Conservation (phyloP, 371 early-diverging fungal genomes). For the Syncephalastrum monosporum region DNA sequence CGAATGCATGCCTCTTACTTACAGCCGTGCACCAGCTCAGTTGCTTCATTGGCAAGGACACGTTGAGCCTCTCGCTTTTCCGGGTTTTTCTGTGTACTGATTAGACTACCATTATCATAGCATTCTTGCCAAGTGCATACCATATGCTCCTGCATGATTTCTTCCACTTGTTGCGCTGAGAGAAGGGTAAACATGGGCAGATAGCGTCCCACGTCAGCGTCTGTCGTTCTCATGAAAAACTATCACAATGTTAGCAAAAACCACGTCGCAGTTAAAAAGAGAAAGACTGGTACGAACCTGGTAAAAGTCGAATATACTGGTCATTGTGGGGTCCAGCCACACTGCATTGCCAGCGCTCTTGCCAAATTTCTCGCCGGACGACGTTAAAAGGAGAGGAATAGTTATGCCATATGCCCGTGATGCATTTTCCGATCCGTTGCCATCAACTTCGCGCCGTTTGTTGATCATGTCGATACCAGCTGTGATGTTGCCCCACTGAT, state of each 20-base stretch:
- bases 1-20: slow-evolving; percentile 13
- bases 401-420: slow-evolving; percentile 78
- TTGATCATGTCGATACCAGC: slow-evolving; percentile 92
- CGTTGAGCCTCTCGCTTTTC: slow-evolving; percentile 75
- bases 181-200: slow-evolving; percentile 84
- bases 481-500: slow-evolving; percentile 97
- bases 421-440: slow-evolving; percentile 20
- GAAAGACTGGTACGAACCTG: slow-evolving; percentile 56
- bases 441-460: slow-evolving; percentile 40
- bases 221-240: slow-evolving; percentile 84
- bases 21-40: slow-evolving; percentile 89
- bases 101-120: not conserved
- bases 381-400: slow-evolving; percentile 84
- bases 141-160: slow-evolving; percentile 64
- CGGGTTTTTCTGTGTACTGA: slow-evolving; percentile 42
- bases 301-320: slow-evolving; percentile 88
- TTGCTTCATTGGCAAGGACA: slow-evolving; percentile 79
- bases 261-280: not conserved
- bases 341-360: slow-evolving; percentile 96
- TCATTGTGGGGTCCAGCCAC: slow-evolving; percentile 83
- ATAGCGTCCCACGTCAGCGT: slow-evolving; percentile 75
- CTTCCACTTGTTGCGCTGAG: slow-evolving; percentile 51
- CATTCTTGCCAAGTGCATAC: slow-evolving; percentile 20
- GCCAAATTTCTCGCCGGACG: slow-evolving; percentile 93
- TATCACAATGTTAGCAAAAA: slow-evolving; percentile 8